These are phyloP conservation scores for Juglanconis juglandina DNA, from an alignment of 2,329 filamentous ascomycete genomes.

Conservation along the genomic window DNA sequence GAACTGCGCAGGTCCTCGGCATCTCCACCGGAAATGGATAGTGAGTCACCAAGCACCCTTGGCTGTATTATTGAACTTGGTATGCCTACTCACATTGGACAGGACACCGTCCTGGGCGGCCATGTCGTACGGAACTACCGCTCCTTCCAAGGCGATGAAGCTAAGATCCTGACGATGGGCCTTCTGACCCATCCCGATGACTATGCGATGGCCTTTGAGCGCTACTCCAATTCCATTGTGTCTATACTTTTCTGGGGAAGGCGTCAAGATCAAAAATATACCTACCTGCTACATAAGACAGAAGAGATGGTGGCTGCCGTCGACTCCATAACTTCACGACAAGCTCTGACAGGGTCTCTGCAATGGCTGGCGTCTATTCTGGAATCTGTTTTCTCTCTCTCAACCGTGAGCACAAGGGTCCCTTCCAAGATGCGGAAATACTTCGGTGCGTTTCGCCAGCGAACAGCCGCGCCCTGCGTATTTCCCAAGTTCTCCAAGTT, in stretches of 20 bases:
- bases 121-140: conserved; percentile 2
- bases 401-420: too few species aligned
- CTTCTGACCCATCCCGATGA: conserved; percentile 1
- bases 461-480: too few species aligned
- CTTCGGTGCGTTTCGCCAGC: too few species aligned
- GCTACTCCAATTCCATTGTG: conserved; percentile 1
- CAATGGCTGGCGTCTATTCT: neutral
- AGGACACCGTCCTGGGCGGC: too few species aligned
- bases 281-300: neutral
- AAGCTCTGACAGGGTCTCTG: neutral
- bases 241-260: conserved; percentile 1
- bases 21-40: too few species aligned
- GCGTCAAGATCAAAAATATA: neutral
- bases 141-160: conserved; percentile 2
- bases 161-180: conserved; percentile 2
- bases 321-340: neutral
- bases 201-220: neutral
- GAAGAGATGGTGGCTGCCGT: neutral
- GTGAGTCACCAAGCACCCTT: too few species aligned
- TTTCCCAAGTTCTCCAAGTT: too few species aligned
- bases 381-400: too few species aligned
- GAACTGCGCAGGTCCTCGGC: neutral
- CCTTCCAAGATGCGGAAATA: too few species aligned
- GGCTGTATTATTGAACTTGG: neutral
- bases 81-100: too few species aligned